Base-by-base conservation (phyloP, 345 rosid genomes). In the Gynandropsis gynandra region DNA sequence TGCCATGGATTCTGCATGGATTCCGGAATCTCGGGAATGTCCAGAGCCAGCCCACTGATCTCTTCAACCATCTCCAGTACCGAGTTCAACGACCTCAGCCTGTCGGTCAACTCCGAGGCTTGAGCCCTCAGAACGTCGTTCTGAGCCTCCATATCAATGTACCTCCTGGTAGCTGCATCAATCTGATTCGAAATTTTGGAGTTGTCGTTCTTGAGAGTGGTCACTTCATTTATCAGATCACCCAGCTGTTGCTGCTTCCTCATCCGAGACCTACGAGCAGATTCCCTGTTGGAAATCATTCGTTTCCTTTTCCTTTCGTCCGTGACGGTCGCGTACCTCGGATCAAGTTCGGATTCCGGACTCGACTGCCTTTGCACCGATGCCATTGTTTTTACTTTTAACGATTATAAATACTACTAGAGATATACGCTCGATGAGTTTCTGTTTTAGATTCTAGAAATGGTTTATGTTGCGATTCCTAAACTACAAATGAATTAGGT, bases 261-360 rank as follows among this genome's bases (percentile, higher is more conserved):
- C 95, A 65, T 56, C 51, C 98, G 68, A 10, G 95, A 92, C 24
- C 96, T 72, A 62, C 89, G 69, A 0, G 96, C 95, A 0, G 98
- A 92, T 64, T 87, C 98, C 9, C 95, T 67, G 68, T 92, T 92
- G 6, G 98, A 84, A 13, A 79, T 64, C 95, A 80, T 82, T 42
- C 95, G 74, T 85, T 82, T 90, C 75, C 95, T 69, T 49, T 82
- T 92, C 86, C 71, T 79, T 52, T 82, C 96, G 19, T 86, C 95
- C 5, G 64, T 58, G 0, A 70, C 41, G 15, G 57, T n/a, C 0
- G 74, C 67, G 11, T 62, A 64, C 12, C 67, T 72, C 16, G 78
- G 88, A 46, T 80, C 90, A 0, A 72, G 60, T 29, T 84, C 95
- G 1, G 92, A 79, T n/a, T 82, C 83, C 0, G 88, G 81, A 72